These are phyloP conservation scores for Shiraia sp. DNA, from an alignment of 2,329 filamentous ascomycete species.

Conservation along the genomic window DNA sequence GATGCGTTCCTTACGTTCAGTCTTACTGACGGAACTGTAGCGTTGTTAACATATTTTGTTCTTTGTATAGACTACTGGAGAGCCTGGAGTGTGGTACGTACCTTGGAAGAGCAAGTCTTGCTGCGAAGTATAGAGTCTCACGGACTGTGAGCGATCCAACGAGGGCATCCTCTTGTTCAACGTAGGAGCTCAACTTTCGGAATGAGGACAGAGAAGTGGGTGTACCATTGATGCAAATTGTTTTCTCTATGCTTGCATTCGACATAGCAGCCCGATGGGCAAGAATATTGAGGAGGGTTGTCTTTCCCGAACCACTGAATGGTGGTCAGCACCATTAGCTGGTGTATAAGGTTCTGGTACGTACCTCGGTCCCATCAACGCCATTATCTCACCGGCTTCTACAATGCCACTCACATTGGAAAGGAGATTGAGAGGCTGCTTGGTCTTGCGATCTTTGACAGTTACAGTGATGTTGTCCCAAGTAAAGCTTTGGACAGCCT, in stretches of 20 bases:
- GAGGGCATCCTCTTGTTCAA: constrained; percentile 86
- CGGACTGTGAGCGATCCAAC: constrained; percentile 79
- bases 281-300: constrained; percentile 79
- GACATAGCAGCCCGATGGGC: constrained; percentile 63
- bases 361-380: constrained; percentile 76
- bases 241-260: constrained; percentile 58
- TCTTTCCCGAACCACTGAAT: constrained; percentile 68
- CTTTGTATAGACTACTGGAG: not conserved
- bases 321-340: not conserved
- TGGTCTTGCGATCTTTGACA: constrained; percentile 72
- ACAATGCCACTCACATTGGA: constrained; percentile 66
- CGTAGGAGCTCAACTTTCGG: constrained; percentile 71
- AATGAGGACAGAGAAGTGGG: constrained; percentile 59
- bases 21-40: constrained; percentile 54
- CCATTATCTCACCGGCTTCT: constrained; percentile 72
- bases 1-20: constrained; percentile 66
- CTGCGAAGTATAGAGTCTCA: constrained; percentile 79
- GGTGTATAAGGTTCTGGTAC: not conserved
- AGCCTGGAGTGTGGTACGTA: constrained; percentile 5
- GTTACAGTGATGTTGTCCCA: constrained; percentile 71
- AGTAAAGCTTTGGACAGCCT: constrained; percentile 64
- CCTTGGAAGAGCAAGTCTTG: constrained; percentile 63
- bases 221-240: constrained; percentile 66
- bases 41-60: constrained; percentile 9
- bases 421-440: constrained; percentile 66